Conservation (phyloP, 2,329 filamentous ascomycete species). For the Coleophoma eucalyptorum region DNA sequence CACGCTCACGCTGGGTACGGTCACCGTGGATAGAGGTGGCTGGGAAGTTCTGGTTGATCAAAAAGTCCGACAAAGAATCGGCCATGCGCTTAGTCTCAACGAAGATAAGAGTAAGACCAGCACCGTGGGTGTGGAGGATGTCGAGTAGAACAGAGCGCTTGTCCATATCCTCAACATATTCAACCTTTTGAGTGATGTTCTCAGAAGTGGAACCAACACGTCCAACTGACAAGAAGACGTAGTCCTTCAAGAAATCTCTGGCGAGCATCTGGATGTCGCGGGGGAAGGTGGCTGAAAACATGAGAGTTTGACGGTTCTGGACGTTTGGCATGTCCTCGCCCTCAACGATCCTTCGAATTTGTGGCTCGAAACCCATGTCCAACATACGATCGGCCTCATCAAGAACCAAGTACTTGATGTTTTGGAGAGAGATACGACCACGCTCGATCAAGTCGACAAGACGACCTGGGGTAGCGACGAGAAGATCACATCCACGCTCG, state of each 20-base stretch:
- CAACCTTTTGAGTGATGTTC: slow-evolving; percentile 98
- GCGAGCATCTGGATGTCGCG: slow-evolving; percentile 99
- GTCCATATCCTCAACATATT: slow-evolving; percentile 95
- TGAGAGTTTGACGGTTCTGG: slow-evolving; percentile 87
- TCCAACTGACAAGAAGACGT: slow-evolving; percentile 97
- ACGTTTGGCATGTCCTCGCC: slow-evolving; percentile 95
- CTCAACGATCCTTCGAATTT: slow-evolving; percentile 97
- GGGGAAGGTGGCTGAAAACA: slow-evolving; percentile 99
- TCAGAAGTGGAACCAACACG: slow-evolving; percentile 99
- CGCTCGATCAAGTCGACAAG: slow-evolving; percentile 97
- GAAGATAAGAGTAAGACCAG: slow-evolving; percentile 90
- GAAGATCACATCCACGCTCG: slow-evolving; percentile 92
- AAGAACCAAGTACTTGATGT: slow-evolving; percentile 99
- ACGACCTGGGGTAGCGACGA: slow-evolving; percentile 96
- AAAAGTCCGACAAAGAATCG: slow-evolving; percentile 93
- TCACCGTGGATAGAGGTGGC: slow-evolving; percentile 98
- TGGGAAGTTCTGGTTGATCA: slow-evolving; percentile 98
- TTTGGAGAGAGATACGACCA: slow-evolving; percentile 93
- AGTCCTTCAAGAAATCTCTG: slow-evolving; percentile 97
- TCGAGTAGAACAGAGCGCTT: slow-evolving; percentile 97
- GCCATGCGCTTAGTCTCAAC: slow-evolving; percentile 99
- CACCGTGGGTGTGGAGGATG: slow-evolving; percentile 91
- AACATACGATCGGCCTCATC: slow-evolving; percentile 99
- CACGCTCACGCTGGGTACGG: slow-evolving; percentile 97
- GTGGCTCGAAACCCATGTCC: slow-evolving; percentile 99